Conservation (phyloP, 2,329 filamentous ascomycete genomes). For the Neonectria ditissima region DNA sequence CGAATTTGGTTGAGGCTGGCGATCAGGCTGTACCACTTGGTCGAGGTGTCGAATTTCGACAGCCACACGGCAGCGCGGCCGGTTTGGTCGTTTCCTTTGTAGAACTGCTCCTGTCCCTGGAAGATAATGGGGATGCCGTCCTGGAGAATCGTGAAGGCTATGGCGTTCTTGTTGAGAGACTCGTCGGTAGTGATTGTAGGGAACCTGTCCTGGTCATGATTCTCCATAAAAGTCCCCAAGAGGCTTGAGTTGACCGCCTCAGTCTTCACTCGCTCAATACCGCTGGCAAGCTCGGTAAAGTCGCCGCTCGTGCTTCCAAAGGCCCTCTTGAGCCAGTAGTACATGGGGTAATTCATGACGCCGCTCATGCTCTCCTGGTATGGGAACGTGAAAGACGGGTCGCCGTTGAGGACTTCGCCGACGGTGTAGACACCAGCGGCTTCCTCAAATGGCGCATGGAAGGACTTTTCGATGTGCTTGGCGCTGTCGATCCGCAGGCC, state of each 20-base stretch:
- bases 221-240: slow-evolving; percentile 32
- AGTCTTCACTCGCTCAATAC: slow-evolving; percentile 24
- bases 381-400: slow-evolving; percentile 61
- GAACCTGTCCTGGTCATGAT: slow-evolving; percentile 32
- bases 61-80: slow-evolving; percentile 32
- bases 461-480: slow-evolving; percentile 70
- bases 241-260: slow-evolving; percentile 32
- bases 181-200: slow-evolving; percentile 28
- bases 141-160: slow-evolving; percentile 30
- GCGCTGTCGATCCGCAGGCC: slow-evolving; percentile 72
- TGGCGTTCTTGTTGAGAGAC: slow-evolving; percentile 30
- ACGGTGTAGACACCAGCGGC: slow-evolving; percentile 69
- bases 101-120: slow-evolving; percentile 32
- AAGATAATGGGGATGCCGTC: slow-evolving; percentile 32
- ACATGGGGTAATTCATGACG: slow-evolving; percentile 70
- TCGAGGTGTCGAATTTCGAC: slow-evolving; percentile 22
- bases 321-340: slow-evolving; percentile 45
- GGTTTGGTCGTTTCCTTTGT: slow-evolving; percentile 23
- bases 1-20: slow-evolving; percentile 30
- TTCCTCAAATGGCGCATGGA: slow-evolving; percentile 65
- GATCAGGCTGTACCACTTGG: slow-evolving; percentile 27
- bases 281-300: slow-evolving; percentile 24
- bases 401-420: slow-evolving; percentile 70
- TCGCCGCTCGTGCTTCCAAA: slow-evolving; percentile 27
- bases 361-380: slow-evolving; percentile 69